Conservation (phyloP, 2,329 filamentous ascomycete genomes). For the Penicillium sp. region DNA sequence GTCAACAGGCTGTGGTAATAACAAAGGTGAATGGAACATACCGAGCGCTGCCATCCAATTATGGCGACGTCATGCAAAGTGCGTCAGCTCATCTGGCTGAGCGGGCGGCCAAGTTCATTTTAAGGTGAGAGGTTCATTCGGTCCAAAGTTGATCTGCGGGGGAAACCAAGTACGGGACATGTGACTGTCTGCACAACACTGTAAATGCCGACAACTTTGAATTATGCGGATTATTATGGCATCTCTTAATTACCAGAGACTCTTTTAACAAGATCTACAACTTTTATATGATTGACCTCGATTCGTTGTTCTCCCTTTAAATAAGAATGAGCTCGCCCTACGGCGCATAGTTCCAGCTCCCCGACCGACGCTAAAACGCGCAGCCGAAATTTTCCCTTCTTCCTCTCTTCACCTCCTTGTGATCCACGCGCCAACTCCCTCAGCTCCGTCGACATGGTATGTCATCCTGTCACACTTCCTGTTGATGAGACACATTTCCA, state of each 20-base stretch:
- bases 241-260: background rate
- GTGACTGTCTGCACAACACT: slow-evolving; percentile 16
- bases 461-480: slow-evolving; percentile 1
- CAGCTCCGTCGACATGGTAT: slow-evolving; percentile 23
- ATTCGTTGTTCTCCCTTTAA: background rate
- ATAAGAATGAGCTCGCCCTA: background rate
- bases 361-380: slow-evolving; percentile 24
- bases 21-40: slow-evolving; percentile 25
- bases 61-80: slow-evolving; percentile 33
- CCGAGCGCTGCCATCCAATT: slow-evolving; percentile 51
- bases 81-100: slow-evolving; percentile 25
- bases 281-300: background rate
- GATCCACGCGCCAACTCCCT: slow-evolving; percentile 14
- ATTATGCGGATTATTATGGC: background rate
- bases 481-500: background rate
- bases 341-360: slow-evolving; percentile 13
- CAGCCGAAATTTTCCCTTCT: slow-evolving; percentile 27
- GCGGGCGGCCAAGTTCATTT: slow-evolving; percentile 23
- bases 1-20: slow-evolving; percentile 22
- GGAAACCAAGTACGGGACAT: slow-evolving; percentile 15
- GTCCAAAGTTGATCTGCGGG: slow-evolving; percentile 24
- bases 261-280: background rate
- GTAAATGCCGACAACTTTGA: background rate
- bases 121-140: slow-evolving; percentile 18
- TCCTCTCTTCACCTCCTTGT: slow-evolving; percentile 20